phyloP scores from a whole-genome alignment of 2,329 filamentous ascomycete genomes.

The Ascochyta clinopodiicola region DNA sequence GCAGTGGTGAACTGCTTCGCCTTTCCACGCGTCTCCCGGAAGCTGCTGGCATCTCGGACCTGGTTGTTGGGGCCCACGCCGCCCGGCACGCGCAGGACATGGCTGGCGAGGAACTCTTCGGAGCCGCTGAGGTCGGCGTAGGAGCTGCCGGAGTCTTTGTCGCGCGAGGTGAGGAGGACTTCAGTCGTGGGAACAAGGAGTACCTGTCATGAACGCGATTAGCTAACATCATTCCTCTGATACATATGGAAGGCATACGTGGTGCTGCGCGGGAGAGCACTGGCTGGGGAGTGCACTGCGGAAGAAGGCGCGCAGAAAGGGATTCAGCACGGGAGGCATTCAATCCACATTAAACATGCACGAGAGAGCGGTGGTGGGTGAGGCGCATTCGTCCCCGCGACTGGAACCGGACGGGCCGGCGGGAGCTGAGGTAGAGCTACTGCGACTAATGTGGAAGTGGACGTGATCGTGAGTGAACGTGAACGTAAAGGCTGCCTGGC shows the following conservation, averaged over 20 bases:
- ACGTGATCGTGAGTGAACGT: no score
- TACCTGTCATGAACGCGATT: constrained; percentile 56
- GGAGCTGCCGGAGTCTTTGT: constrained; percentile 79
- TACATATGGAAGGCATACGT: constrained; percentile 59
- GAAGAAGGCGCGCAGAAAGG: constrained; percentile 98
- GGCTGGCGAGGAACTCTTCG: constrained; percentile 95
- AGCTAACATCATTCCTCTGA: not conserved
- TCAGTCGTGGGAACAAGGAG: constrained; percentile 94
- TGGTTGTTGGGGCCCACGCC: constrained; percentile 54
- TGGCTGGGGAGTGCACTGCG: constrained; percentile 90
- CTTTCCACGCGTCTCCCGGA: constrained; percentile 89
- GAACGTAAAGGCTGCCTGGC: constrained; percentile 33
- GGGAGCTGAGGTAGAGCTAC: constrained; percentile 10
- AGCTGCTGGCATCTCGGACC: constrained; percentile 58
- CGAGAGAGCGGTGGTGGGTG: constrained; percentile 23
- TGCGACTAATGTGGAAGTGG: not conserved
- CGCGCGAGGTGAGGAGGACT: constrained; percentile 84
- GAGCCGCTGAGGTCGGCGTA: constrained; percentile 83
- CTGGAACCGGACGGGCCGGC: constrained; percentile 29
- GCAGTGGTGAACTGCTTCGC: constrained; percentile 92
- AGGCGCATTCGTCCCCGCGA: constrained; percentile 39
- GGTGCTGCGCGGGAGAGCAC: constrained; percentile 89
- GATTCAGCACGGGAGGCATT: constrained; percentile 96
- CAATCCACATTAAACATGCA: constrained; percentile 57
- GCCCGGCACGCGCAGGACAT: constrained; percentile 85